These are phyloP conservation scores for Dinochytrium kinnereticum DNA, from an alignment of 371 early-diverging fungal species.

Conservation along the genomic window DNA sequence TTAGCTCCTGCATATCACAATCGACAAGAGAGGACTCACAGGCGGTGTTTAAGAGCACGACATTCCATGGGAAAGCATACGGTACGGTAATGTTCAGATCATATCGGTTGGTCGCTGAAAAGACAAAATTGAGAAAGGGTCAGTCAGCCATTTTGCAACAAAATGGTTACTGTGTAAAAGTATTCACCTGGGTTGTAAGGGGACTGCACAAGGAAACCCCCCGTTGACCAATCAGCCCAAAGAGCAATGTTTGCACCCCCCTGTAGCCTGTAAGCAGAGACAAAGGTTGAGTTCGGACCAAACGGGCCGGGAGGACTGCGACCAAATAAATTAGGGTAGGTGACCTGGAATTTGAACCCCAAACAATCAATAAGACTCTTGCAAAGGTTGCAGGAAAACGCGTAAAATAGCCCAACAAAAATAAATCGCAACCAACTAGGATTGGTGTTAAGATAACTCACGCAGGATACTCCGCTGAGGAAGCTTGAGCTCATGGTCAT, in stretches of 20 bases:
- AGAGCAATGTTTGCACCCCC: neutral
- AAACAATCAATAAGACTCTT: too few species aligned
- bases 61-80: conserved; percentile 8
- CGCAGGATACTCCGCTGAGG: conserved; percentile 15
- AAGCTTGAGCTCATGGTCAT: conserved; percentile 1
- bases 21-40: neutral
- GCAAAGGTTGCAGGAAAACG: too few species aligned
- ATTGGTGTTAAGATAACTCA: conserved; percentile 1
- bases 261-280: neutral
- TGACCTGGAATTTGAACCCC: conserved; percentile 1
- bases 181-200: conserved; percentile 13
- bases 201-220: neutral
- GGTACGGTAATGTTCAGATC: neutral
- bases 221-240: conserved; percentile 6
- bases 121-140: neutral
- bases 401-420: too few species aligned
- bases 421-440: too few species aligned
- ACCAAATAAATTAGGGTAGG: conserved; percentile 14
- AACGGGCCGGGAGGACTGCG: neutral
- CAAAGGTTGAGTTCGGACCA: conserved; percentile 10
- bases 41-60: conserved; percentile 2
- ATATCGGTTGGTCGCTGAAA: neutral
- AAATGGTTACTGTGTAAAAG: neutral
- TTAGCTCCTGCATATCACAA: neutral
- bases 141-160: neutral